Percentiles rank a stretch among this genome's conserved stretches.
These are phyloP conservation scores for Rossbeevera mucosa DNA, from an alignment of 768 basidiomycete genomes.

Conservation along the genomic window DNA sequence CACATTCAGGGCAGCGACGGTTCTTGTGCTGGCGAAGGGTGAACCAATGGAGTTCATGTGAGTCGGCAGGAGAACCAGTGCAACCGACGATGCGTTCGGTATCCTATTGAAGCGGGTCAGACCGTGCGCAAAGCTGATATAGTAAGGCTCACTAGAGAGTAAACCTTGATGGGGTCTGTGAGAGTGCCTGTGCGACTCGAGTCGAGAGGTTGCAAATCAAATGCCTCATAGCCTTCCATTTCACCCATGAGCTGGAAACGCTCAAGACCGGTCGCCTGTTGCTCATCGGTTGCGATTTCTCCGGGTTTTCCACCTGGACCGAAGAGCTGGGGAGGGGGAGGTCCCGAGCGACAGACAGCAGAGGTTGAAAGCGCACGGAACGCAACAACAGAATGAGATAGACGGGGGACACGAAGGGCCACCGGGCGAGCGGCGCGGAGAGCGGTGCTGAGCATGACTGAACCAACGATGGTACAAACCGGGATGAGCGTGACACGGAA, in stretches of 20 bases:
- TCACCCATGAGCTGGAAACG: conserved; percentile 90
- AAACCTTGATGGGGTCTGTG: conserved; percentile 81
- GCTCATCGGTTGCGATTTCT: conserved; percentile 75
- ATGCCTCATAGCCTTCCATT: conserved; percentile 82
- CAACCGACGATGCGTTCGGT: conserved; percentile 85
- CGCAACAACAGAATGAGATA: conserved; percentile 23
- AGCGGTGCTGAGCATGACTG: conserved; percentile 25
- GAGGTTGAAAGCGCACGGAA: conserved; percentile 60
- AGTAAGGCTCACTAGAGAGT: conserved; percentile 64
- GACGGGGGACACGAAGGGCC: conserved; percentile 18
- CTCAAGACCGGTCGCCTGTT: conserved; percentile 95
- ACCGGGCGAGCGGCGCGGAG: conserved; percentile 27
- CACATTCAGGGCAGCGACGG: conserved; percentile 88
- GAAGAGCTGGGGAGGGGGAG: conserved; percentile 61
- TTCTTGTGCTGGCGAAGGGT: conserved; percentile 58
- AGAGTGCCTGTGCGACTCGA: conserved; percentile 84
- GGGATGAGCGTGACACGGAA: conserved; percentile 26
- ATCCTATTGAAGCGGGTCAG: conserved; percentile 45
- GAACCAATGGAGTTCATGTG: conserved; percentile 91
- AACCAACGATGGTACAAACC: conserved; percentile 22
- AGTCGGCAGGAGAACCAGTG: conserved; percentile 92
- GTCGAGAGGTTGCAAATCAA: conserved; percentile 83
- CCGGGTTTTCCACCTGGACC: conserved; percentile 71
- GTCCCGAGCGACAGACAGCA: conserved; percentile 50
- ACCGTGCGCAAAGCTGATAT: background rate